Evolutionary conservation across 1,139 yeast genomes (phyloP), one percentile per base, ranked within the genome.

Genomic region (Kazachstania sp.): DNA sequence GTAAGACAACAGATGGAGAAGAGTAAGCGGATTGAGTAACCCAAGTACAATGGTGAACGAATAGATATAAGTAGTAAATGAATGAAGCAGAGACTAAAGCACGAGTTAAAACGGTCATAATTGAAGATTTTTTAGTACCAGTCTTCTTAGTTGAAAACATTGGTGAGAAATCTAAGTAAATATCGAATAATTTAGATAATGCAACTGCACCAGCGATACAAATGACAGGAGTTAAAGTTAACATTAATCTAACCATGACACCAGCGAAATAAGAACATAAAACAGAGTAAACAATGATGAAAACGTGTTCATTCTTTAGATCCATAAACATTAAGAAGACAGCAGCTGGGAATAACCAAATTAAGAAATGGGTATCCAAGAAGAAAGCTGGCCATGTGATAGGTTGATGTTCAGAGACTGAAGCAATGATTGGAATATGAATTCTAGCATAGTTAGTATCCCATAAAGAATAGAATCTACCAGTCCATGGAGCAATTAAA

Each of bases 311-410:
- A 64, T 92, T 88, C 48, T 81, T 78, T 63, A 94, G 74, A 53
- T 92, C 97, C 67, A 86, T 86, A 78, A 94, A 84, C 57, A 92
- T 78, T 58, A 92, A 69, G 70, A 86, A 92, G 49, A 94, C 83
- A 55, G 98, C 99, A 3, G 92, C 97, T 45, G 99, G 99, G 86
- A 94, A 92, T 57, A 94, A 75, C 98, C 98, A 94, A 59, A 92
- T 86, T 69, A 94, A 74, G 74, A 92, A 78, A 60, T 82, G 86
- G 45, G 94, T 83, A 67, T 94, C 99, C 66, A 92, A 87, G 76
- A 87, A 92, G 69, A 92, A 94, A 11, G 97, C 81, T 13, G 98
- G 95, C 99, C 99, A 94, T 12, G 98, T 96, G 23, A 98, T 92
- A 50, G 99, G 99, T 73, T 94, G 99, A 73, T 94, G 99, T 71